These are phyloP conservation scores for Lodderomyces elongisporus DNA, from an alignment of 1,139 yeast species.

Conservation along the genomic window DNA sequence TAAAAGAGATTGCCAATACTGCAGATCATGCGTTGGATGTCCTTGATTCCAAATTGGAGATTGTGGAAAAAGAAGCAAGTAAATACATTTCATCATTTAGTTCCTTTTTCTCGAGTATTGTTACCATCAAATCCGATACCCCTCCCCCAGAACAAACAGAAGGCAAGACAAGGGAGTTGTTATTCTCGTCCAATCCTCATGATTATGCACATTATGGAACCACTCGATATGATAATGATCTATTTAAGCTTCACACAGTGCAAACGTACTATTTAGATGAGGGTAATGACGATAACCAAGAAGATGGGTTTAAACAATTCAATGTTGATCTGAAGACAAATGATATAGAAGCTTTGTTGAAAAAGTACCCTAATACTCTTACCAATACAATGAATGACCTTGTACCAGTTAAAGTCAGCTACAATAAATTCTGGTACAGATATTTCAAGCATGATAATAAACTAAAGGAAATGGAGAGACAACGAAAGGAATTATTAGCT, in stretches of 20 bases:
- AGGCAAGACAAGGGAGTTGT: conserved; percentile 16
- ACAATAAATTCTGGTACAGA: conserved; percentile 67
- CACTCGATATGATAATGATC: conserved; percentile 37
- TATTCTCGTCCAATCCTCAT: conserved; percentile 18
- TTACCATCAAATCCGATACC: conserved; percentile 29
- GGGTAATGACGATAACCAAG: conserved; percentile 14
- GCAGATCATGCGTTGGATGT: conserved; percentile 61
- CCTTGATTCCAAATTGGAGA: conserved; percentile 63
- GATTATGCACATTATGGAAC: conserved; percentile 34
- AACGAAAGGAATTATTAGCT: conserved; percentile 57
- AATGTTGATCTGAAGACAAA: conserved; percentile 48
- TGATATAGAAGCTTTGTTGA: conserved; percentile 47
- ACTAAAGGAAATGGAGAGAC: conserved; percentile 59
- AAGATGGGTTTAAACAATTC: conserved; percentile 24
- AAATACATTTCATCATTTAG: conserved; percentile 55
- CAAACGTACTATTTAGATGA: conserved; percentile 16
- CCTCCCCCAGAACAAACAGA: conserved; percentile 12
- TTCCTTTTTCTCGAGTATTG: conserved; percentile 51
- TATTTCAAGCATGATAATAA: conserved; percentile 56
- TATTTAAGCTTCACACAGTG: conserved; percentile 37
- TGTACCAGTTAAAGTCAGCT: conserved; percentile 61
- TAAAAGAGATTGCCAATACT: conserved; percentile 21
- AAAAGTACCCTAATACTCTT: conserved; percentile 46
- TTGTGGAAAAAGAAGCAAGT: conserved; percentile 61
- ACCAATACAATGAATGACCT: conserved; percentile 54